Evolutionary conservation across 345 rosid species (phyloP), one percentile per base, ranked within the genome.

Genomic region (Eucalyptus marginata): DNA sequence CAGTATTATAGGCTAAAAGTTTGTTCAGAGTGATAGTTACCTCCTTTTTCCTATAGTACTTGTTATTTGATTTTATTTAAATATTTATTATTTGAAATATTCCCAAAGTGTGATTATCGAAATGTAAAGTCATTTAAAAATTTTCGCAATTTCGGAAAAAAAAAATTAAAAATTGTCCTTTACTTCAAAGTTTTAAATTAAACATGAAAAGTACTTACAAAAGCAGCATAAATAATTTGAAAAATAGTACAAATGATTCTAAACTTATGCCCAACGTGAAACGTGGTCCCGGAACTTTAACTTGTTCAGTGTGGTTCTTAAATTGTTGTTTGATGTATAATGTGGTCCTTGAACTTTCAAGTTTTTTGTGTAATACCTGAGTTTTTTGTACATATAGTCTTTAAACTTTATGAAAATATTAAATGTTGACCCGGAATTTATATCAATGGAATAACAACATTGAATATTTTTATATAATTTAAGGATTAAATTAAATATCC

Each of bases 321-420:
- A 52, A 52, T 52, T 20, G 9, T 52, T 3, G 2, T 52, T 0
- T 14, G n/a, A 58, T 25, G 5, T 25, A 58, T 5, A 59, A 59
- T 27, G 8, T 1, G 33, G 1, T 59, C 2, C 8, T 0, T 27
- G 1, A 27, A 59, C 13, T 59, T 59, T 59, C 1, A 59, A 27
- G 27, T 59, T 27, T 25, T 59, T 13, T 5, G 13, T 27, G 8
- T 59, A 29, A 13, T 40, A 14, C 4, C 31, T 13, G 6, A 27
- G 27, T 0, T 59, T 27, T 59, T 7, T 1, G 6, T 27, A 12
- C 15, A 27, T 25, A 12, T 59, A 59, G 66, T 25, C 1, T 25
- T 29, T 27, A 11, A 27, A 59, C 0, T 12, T 10, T 5, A 27
- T 58, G 13, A 58, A 58, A 58, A 58, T 58, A 2, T 58, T 58